Conservation (phyloP, 495 filamentous ascomycete species). For the Haplographium delicatum region DNA sequence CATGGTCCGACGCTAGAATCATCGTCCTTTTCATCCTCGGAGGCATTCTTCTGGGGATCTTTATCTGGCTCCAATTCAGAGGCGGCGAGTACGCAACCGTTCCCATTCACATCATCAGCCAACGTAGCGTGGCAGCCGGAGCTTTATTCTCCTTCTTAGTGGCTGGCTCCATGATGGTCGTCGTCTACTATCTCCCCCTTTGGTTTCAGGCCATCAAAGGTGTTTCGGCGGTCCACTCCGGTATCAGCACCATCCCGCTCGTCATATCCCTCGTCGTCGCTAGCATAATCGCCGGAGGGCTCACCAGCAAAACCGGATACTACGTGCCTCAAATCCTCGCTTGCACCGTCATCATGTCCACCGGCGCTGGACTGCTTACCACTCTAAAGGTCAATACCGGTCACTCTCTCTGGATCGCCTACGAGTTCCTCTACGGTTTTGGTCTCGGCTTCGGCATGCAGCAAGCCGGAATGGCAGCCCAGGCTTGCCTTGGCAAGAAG, state of each 20-base stretch:
- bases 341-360: constrained; percentile 45
- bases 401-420: constrained; percentile 59
- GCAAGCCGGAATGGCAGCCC: constrained; percentile 55
- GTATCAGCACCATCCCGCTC: constrained; percentile 66
- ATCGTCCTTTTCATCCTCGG: constrained; percentile 52
- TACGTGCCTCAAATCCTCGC: constrained; percentile 57
- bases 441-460: constrained; percentile 73
- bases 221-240: constrained; percentile 54
- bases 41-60: constrained; percentile 54
- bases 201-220: constrained; percentile 75
- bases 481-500: constrained; percentile 40
- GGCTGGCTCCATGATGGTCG: constrained; percentile 62
- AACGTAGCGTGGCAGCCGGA: constrained; percentile 65
- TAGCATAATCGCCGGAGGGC: constrained; percentile 43
- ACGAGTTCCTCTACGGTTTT: constrained; percentile 63
- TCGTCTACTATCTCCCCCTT: constrained; percentile 62
- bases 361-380: constrained; percentile 59
- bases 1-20: constrained; percentile 34
- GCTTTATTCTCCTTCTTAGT: constrained; percentile 54
- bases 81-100: constrained; percentile 71
- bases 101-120: constrained; percentile 64
- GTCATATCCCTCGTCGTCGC: constrained; percentile 46
- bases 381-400: constrained; percentile 49
- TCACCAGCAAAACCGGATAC: constrained; percentile 57
- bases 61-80: constrained; percentile 60